phyloP scores from a whole-genome alignment of 768 basidiomycete species.

The Suillus cothurnatus region DNA sequence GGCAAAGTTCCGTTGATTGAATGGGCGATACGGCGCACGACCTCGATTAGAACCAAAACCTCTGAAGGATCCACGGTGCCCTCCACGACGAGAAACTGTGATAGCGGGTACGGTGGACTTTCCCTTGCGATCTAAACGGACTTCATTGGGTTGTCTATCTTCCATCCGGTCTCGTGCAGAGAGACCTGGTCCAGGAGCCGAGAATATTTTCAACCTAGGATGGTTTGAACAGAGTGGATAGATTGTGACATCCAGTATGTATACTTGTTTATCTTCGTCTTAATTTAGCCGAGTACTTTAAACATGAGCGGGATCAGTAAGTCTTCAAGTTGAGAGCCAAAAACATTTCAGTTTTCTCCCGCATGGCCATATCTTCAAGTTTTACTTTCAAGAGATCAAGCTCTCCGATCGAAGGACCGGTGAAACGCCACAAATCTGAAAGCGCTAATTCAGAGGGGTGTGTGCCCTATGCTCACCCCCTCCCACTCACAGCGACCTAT shows the following conservation, averaged over 20 bases:
- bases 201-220: neutral
- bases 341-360: neutral
- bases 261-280: constrained; percentile 24
- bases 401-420: constrained; percentile 4
- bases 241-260: constrained; percentile 11
- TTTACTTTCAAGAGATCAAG: constrained; percentile 18
- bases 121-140: constrained; percentile 38
- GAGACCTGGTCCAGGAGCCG: neutral
- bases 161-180: constrained; percentile 25
- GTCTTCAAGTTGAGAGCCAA: no score
- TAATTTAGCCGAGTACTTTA: constrained; percentile 9
- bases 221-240: neutral
- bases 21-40: constrained; percentile 1
- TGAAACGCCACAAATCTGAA: constrained; percentile 28
- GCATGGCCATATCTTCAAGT: constrained; percentile 7
- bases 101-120: constrained; percentile 31
- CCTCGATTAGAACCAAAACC: neutral
- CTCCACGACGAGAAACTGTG: constrained; percentile 8
- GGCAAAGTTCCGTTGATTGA: neutral
- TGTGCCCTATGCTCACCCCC: constrained; percentile 12
- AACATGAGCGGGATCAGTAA: neutral
- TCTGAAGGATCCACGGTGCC: neutral
- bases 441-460: constrained; percentile 4
- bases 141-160: constrained; percentile 43
- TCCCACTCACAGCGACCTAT: constrained; percentile 22